Evolutionary conservation across 169 alveolate genomes (phyloP).

Genomic region (Prorocentrum cordatum): DNA sequence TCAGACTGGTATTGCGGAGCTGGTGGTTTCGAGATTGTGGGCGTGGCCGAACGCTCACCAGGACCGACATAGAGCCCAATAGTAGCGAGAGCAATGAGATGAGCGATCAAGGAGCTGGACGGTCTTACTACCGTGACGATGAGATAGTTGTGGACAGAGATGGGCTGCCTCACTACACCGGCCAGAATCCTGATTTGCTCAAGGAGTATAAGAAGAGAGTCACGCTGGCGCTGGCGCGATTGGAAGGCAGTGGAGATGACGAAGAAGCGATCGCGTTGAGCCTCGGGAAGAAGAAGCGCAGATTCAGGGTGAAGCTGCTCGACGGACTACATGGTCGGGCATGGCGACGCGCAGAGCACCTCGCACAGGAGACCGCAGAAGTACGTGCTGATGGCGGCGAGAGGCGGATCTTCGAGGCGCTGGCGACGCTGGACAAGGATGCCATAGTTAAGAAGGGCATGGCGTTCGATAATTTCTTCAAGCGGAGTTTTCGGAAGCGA

Average conservation of each 20-base stretch:
- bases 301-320: background rate
- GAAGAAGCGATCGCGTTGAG: background rate
- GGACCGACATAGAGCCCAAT: too few relatives aligned
- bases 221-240: background rate
- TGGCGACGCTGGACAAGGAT: background rate
- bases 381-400: background rate
- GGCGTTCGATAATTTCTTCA: background rate
- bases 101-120: too few relatives aligned
- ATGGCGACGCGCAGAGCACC: background rate
- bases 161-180: background rate
- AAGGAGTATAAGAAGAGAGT: background rate
- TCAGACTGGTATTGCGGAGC: too few relatives aligned
- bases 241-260: background rate
- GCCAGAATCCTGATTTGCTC: background rate
- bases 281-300: background rate
- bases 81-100: too few relatives aligned
- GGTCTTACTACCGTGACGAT: too few relatives aligned
- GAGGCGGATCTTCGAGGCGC: background rate
- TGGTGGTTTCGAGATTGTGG: too few relatives aligned
- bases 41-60: too few relatives aligned
- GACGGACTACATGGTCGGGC: background rate
- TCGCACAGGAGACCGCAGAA: background rate
- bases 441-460: background rate
- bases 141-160: background rate
- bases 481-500: background rate